Evolutionary conservation across 139 green algal species (phyloP), one percentile per base, ranked within the genome.

Genomic region (Nannochloris sp.): DNA sequence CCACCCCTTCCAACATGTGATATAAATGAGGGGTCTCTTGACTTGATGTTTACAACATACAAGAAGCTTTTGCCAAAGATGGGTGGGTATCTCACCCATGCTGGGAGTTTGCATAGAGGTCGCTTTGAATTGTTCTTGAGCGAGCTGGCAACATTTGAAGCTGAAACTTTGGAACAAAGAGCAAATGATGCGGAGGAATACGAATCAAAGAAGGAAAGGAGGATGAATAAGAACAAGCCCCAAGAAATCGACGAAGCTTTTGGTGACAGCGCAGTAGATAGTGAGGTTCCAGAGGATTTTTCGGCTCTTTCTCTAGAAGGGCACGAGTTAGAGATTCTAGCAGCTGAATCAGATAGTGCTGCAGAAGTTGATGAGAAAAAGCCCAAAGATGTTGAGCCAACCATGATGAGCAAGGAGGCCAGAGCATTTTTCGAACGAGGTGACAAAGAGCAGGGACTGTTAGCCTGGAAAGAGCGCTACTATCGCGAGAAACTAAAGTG

Each of bases 41-140:
- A 97, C 68, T 79, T 75, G 58, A 79, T 95, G 34, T 92, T 96
- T 63, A 61, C 75, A n/a, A 80, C 85, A 51, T 97, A 96, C 82
- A 93, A 91, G 72, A 61, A 80, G 63, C 61, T 92, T 61, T 82
- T 95, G 60, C 86, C 85, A 1, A 4, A 29, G 16, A 63, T 93
- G 69, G 86, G 85, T 2, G 88, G 87, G 5, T 96, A 96, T 81
- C 75, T 97, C 3, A 92, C 85, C 1, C 48, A 90, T 48, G 87
- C 78, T 3, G 86, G 87, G 1, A 44, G 79, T 23, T 78, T 95
- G 55, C 67, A 88, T 59, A 68, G 76, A 1, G 29, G 54, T 11
- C 72, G 82, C 0, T 65, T 95, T 62, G 81, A 95, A 61, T 5
- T 75, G 46, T 75, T 96, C 54, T 63, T 95, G 55, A 44, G 37